Conservation (phyloP, 2,329 filamentous ascomycete genomes). For the Metarhizium humberi region DNA sequence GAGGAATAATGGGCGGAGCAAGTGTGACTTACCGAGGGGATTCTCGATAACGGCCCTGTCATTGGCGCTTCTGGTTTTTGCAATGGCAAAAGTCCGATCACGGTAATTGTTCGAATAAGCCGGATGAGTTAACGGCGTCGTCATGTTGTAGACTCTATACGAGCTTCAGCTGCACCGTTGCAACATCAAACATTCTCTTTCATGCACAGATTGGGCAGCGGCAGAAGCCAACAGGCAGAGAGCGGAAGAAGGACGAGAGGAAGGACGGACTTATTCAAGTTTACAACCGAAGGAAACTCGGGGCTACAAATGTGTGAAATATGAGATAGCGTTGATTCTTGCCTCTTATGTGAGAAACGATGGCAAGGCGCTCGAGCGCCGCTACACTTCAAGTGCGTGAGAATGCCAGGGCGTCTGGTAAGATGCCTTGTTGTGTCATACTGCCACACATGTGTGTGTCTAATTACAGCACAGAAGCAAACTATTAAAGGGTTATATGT, state of each 20-base stretch:
- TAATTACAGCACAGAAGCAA: too few species aligned
- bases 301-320: too few species aligned
- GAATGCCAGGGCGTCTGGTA: too few species aligned
- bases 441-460: too few species aligned
- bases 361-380: too few species aligned
- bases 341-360: too few species aligned
- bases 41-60: conserved; percentile 27
- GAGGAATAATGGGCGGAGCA: too few species aligned
- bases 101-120: conserved; percentile 1
- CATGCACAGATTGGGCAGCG: background rate
- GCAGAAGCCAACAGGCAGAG: background rate
- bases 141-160: background rate
- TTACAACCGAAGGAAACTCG: too few species aligned
- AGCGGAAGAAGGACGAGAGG: background rate
- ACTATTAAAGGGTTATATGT: too few species aligned
- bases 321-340: too few species aligned
- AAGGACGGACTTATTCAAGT: background rate
- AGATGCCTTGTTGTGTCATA: background rate
- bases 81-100: conserved; percentile 13
- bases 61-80: conserved; percentile 19
- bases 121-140: conserved; percentile 1
- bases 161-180: too few species aligned
- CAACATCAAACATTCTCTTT: background rate
- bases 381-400: too few species aligned
- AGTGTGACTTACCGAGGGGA: conserved; percentile 17